Evolutionary conservation across 805 yeast species (phyloP).

Genomic region (Suhomyces sp.): DNA sequence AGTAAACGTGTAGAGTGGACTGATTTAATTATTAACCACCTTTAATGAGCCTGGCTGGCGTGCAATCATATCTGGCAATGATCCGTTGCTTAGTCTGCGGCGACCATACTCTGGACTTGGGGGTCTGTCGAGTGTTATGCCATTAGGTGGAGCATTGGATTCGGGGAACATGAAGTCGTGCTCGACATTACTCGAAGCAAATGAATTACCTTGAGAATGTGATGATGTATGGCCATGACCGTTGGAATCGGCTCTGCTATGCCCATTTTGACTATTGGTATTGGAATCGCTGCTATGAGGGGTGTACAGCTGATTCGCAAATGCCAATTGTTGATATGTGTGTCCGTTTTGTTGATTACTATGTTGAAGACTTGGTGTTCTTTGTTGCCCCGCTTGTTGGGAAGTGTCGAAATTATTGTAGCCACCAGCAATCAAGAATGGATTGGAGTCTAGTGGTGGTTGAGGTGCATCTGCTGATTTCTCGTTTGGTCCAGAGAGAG

Average conservation of each 20-base stretch:
- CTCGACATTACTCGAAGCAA: conserved; percentile 8
- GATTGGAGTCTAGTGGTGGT: conserved; percentile 18
- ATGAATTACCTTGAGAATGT: conserved; percentile 7
- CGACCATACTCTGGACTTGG: conserved; percentile 38
- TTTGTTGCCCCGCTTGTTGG: conserved; percentile 4
- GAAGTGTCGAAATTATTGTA: conserved; percentile 15
- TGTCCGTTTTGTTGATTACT: conserved; percentile 6
- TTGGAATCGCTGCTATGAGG: conserved; percentile 9
- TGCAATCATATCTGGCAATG: conserved; percentile 50
- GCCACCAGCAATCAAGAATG: conserved; percentile 22
- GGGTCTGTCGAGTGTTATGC: conserved; percentile 3
- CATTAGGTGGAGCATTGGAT: neutral
- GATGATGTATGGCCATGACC: conserved; percentile 5
- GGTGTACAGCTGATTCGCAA: conserved; percentile 5
- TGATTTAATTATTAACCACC: conserved; percentile 43
- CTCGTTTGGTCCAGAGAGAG: conserved; percentile 29
- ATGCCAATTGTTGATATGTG: conserved; percentile 11
- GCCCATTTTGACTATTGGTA: conserved; percentile 7
- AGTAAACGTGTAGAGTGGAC: too few species aligned
- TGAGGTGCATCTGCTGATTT: conserved; percentile 10
- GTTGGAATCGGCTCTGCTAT: conserved; percentile 13
- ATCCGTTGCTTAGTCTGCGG: conserved; percentile 53
- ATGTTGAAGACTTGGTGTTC: neutral
- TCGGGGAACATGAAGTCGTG: conserved; percentile 12
- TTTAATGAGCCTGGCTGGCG: conserved; percentile 48